Evolutionary conservation across 129 eudicot species (phyloP).

Genomic region (Solidago caesia): DNA sequence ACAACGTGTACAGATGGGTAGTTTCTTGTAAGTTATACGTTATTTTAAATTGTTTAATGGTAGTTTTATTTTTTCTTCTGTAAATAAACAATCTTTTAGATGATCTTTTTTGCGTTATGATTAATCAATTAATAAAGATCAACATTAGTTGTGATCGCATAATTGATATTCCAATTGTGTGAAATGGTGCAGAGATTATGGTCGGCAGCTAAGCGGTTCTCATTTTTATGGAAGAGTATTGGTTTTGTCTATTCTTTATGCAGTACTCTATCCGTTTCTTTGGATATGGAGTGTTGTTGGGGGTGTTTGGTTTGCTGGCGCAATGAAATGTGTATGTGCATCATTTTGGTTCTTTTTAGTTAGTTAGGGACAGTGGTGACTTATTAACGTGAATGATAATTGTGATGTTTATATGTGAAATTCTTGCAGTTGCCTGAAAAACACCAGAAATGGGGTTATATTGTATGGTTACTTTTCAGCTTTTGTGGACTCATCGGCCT

Average conservation of each 20-base stretch:
- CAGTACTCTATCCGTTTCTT: constrained; percentile 81
- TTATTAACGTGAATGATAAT: neutral
- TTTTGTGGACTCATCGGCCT: constrained; percentile 86
- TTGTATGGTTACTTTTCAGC: constrained; percentile 92
- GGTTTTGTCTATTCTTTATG: constrained; percentile 61
- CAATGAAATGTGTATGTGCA: constrained; percentile 67
- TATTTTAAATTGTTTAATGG: neutral
- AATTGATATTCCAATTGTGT: neutral
- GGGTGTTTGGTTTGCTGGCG: constrained; percentile 74
- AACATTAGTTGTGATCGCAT: neutral
- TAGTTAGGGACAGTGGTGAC: neutral
- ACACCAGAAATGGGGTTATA: constrained; percentile 90
- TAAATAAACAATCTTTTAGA: neutral
- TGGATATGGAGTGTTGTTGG: constrained; percentile 91
- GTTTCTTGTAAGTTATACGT: neutral
- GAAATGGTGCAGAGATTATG: constrained; percentile 58
- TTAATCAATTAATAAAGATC: neutral
- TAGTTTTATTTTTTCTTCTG: neutral
- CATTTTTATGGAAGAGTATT: constrained; percentile 79
- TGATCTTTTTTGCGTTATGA: neutral
- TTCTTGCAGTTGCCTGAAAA: constrained; percentile 84
- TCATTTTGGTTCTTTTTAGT: neutral
- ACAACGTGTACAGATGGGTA: no score
- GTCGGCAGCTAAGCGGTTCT: constrained; percentile 73
- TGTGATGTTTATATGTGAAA: constrained; percentile 16